phyloP scores from a whole-genome alignment of 148 eudicot genomes.

The Rhododendron williamsianum region DNA sequence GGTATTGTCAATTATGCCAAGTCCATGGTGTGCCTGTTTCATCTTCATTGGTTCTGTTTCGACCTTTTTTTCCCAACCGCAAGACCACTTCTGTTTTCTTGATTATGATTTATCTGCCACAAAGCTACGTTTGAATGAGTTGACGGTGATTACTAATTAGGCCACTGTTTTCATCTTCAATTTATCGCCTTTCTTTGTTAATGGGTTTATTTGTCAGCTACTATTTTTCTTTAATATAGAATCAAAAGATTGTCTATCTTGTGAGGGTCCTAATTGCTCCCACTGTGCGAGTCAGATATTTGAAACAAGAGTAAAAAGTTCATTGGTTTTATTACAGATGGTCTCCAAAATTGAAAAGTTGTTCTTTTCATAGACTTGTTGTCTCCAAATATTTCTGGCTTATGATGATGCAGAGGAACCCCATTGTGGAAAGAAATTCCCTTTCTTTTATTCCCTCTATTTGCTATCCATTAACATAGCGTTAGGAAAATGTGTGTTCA shows the following conservation, averaged over 20 bases:
- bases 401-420: neutral
- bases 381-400: neutral
- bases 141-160: neutral
- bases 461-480: neutral
- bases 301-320: neutral
- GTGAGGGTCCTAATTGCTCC: conserved; percentile 1
- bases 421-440: neutral
- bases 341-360: neutral
- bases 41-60: neutral
- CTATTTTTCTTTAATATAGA: neutral
- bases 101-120: conserved; percentile 7
- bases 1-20: neutral
- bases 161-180: conserved; percentile 8
- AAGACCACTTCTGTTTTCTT: conserved; percentile 5
- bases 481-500: neutral
- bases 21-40: neutral
- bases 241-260: neutral
- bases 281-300: neutral
- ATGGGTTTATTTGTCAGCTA: neutral
- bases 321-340: neutral
- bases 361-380: neutral
- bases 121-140: conserved; percentile 15
- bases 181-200: neutral
- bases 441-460: neutral
- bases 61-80: neutral